Percentiles rank a stretch among this genome's conserved stretches.
phyloP scores from a whole-genome alignment of 371 early-diverging fungal genomes.

The Saksenaea oblongispora region DNA sequence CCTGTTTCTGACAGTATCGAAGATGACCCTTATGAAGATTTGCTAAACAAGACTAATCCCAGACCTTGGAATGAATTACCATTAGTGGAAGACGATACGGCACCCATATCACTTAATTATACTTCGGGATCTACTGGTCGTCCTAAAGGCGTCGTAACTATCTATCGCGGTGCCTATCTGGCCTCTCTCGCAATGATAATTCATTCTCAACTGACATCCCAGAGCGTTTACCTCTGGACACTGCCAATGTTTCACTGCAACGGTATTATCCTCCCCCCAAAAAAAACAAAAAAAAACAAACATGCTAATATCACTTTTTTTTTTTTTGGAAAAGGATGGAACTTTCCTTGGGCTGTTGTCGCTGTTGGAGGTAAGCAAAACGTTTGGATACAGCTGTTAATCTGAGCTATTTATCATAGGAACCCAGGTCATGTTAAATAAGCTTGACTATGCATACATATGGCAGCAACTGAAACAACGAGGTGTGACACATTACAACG shows the following conservation, averaged over 20 bases:
- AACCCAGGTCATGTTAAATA: constrained; percentile 46
- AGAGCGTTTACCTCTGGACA: constrained; percentile 47
- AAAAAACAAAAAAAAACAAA: background rate
- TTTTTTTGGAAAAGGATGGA: constrained; percentile 39
- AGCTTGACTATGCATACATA: constrained; percentile 48
- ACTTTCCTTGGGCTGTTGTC: constrained; percentile 55
- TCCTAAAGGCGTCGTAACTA: constrained; percentile 49
- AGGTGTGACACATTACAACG: constrained; percentile 53
- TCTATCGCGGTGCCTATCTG: constrained; percentile 52
- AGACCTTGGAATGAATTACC: constrained; percentile 40
- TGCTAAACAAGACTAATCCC: constrained; percentile 19
- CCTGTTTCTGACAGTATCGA: background rate
- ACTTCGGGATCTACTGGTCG: constrained; percentile 57
- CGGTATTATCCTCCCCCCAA: constrained; percentile 9
- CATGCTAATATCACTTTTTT: background rate
- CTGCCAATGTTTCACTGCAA: constrained; percentile 60
- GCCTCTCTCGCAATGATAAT: constrained; percentile 40
- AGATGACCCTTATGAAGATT: constrained; percentile 43
- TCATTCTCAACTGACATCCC: constrained; percentile 38
- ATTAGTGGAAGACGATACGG: constrained; percentile 40
- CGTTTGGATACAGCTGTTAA: background rate
- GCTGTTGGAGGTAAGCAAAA: constrained; percentile 36
- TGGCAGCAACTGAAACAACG: constrained; percentile 42
- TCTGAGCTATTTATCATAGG: constrained; percentile 12
- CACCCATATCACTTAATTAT: constrained; percentile 44